Percentiles rank a stretch among this genome's conserved stretches.
Conservation (phyloP, 2,329 filamentous ascomycete species). For the Claviceps humidiphila region DNA sequence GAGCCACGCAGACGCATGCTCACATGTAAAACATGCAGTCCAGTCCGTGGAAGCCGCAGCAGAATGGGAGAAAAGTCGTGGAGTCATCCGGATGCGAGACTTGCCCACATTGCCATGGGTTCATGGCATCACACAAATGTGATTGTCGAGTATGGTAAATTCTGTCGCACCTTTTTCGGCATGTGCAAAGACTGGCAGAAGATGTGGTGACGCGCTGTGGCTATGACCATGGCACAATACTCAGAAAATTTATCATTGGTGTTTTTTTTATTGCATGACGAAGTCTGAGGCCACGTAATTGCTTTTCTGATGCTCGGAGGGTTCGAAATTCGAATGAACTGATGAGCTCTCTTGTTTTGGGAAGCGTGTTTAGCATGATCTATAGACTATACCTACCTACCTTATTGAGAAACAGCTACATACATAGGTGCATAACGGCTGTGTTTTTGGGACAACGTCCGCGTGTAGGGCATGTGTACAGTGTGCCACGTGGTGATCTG, state of each 20-base stretch:
- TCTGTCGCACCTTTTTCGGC: constrained; percentile 10
- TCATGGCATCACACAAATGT: constrained; percentile 11
- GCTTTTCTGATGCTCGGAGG: too few species aligned
- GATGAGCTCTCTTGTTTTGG: too few species aligned
- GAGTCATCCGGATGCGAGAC: constrained; percentile 9
- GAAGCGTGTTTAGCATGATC: too few species aligned
- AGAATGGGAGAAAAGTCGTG: constrained; percentile 12
- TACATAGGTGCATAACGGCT: too few species aligned
- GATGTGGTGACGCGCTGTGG: constrained; percentile 2
- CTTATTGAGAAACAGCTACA: too few species aligned
- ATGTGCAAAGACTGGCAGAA: constrained; percentile 11
- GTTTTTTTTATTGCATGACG: background rate
- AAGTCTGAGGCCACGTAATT: background rate
- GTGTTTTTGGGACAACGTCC: too few species aligned
- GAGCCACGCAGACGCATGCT: background rate
- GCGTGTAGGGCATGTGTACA: too few species aligned
- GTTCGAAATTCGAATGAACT: too few species aligned
- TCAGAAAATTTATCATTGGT: background rate
- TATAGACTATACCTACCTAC: too few species aligned
- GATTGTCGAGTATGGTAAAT: constrained; percentile 11
- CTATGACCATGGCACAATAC: too few species aligned
- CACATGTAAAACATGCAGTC: constrained; percentile 1
- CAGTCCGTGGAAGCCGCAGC: constrained; percentile 6
- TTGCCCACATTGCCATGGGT: constrained; percentile 10
- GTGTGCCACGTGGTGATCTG: too few species aligned